Base-by-base conservation (phyloP, 2,329 filamentous ascomycete species). In the Colletotrichum liaoningense region DNA sequence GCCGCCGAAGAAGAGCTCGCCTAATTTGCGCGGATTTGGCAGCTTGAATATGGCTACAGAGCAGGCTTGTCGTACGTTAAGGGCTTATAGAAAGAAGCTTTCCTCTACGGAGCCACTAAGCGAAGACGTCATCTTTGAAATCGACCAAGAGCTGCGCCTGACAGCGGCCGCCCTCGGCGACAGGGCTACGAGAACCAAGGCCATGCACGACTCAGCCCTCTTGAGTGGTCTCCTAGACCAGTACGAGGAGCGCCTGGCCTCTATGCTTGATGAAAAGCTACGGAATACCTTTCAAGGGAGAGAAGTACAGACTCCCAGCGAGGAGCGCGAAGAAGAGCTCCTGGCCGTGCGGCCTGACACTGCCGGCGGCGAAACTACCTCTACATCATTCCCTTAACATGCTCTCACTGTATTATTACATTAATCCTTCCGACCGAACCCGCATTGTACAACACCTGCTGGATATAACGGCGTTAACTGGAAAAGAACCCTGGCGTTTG, bases 231-330 rank as follows among this genome's bases (percentile, higher is more conserved):
- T 95, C 57, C 84, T 95, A 8, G 93, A 95, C 76, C 90, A 94
- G 81, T 95, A 95, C 78, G 94, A 92, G 2, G 92, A 94, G 78
- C 88, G 91, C 73, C 84, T 95, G 60, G 90, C 94, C 6, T 90
- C 87, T 58, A 87, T 95, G 81, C 86, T 95, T 57, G 93, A 95
- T 75, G 91, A 94, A 80, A 93, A 93, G 80, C 86, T 95, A 63
- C 84, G 87, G 59, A 81, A 91, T 42, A 86, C 79, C 11, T 83
- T 77, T 79, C 83, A 46, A 79, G 77, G 69, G 78, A 81, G 71
- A 76, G 77, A 67, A 76, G 65, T 74, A 75, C 33, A 77, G 79
- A 60, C 80, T 79, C 54, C 78, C 77, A 69, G 84, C 81, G 67
- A 79, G 79, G 33, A 81, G 81, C 38, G 81, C 78, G 63, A 81